These are phyloP conservation scores for Fusarium albosuccineum DNA, from an alignment of 2,329 filamentous ascomycete species.

Conservation along the genomic window DNA sequence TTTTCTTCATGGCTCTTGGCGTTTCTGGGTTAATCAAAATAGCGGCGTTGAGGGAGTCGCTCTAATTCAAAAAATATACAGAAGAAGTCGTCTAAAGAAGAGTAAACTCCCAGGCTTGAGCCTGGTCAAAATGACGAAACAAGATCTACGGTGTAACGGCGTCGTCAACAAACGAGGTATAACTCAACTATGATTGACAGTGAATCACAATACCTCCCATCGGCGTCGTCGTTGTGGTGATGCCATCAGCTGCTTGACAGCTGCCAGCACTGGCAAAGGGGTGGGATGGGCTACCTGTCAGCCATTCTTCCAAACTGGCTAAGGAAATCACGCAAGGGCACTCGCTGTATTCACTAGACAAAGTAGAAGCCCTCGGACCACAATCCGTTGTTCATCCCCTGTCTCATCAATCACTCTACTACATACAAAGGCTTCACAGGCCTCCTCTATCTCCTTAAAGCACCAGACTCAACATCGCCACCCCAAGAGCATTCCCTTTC, in stretches of 20 bases:
- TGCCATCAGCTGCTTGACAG: slow-evolving; percentile 6
- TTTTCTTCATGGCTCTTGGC: not conserved
- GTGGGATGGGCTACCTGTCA: not conserved
- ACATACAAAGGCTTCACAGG: slow-evolving; percentile 1
- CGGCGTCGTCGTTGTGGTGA: not conserved
- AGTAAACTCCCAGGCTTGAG: not conserved
- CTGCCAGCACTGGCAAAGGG: slow-evolving; percentile 5
- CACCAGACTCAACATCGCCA: not conserved
- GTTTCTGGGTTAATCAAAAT: slow-evolving; percentile 1
- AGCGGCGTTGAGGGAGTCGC: no score
- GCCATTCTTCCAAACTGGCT: no score
- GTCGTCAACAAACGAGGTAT: not conserved
- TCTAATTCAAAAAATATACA: no score
- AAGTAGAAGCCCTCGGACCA: slow-evolving; percentile 1
- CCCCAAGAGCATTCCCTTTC: slow-evolving; percentile 8
- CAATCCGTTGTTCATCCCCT: slow-evolving; percentile 23
- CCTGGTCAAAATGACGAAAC: not conserved
- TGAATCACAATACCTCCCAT: slow-evolving; percentile 3
- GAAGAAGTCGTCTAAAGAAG: no score
- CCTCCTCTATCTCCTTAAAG: not conserved
- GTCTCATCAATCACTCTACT: slow-evolving; percentile 7
- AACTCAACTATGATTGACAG: not conserved
- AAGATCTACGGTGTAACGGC: not conserved
- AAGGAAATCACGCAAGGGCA: not conserved
- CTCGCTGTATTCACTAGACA: not conserved